Conservation (phyloP, 2,329 filamentous ascomycete genomes). For the Pyrenochaeta sp. region DNA sequence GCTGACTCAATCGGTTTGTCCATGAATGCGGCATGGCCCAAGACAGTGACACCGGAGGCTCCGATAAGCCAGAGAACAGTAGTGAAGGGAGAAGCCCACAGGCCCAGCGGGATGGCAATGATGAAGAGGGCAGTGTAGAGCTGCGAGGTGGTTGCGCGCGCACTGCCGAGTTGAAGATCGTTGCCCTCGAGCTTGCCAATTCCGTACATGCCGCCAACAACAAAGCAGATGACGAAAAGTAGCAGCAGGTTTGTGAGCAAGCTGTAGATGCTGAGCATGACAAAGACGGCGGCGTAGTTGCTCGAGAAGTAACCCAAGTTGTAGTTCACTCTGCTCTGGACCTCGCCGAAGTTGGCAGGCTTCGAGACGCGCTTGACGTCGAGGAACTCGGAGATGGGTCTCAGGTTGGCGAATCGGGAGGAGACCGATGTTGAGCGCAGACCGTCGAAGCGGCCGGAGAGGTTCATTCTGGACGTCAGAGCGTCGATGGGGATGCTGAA, state of each 20-base stretch:
- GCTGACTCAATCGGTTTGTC: conserved; percentile 99
- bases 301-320: conserved; percentile 97
- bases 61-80: conserved; percentile 96
- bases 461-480: conserved; percentile 88
- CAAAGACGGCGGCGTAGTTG: conserved; percentile 95
- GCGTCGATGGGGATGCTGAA: conserved; percentile 93
- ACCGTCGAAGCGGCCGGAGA: conserved; percentile 83
- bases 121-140: conserved; percentile 89
- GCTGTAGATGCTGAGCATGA: conserved; percentile 95
- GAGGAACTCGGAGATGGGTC: conserved; percentile 90
- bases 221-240: conserved; percentile 90
- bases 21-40: conserved; percentile 94
- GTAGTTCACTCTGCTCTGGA: conserved; percentile 94
- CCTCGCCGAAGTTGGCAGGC: conserved; percentile 87
- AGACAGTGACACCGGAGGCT: conserved; percentile 89
- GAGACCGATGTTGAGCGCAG: conserved; percentile 81
- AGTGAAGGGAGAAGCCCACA: conserved; percentile 83
- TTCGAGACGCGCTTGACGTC: conserved; percentile 96
- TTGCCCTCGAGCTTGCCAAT: conserved; percentile 90
- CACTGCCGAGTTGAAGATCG: conserved; percentile 85
- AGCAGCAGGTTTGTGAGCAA: conserved; percentile 86
- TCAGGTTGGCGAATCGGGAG: conserved; percentile 89
- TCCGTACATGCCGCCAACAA: conserved; percentile 85
- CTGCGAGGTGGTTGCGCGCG: conserved; percentile 87
- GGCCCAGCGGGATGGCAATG: conserved; percentile 82